These are phyloP conservation scores for Jacaranda copaia DNA, from an alignment of 257 asterid species.

Conservation along the genomic window DNA sequence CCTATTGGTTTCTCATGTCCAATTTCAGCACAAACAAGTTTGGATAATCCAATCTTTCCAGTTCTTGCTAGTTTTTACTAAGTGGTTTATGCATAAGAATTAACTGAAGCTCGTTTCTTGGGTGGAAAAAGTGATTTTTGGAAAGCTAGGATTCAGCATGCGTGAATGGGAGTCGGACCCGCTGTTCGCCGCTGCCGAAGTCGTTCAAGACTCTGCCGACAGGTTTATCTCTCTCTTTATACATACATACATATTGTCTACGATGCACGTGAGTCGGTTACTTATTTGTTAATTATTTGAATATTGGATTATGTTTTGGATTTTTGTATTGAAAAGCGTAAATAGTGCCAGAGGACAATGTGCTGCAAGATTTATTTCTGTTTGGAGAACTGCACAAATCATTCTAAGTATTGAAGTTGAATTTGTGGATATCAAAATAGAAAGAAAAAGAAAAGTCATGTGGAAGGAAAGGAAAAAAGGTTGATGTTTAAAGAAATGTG, in stretches of 20 bases:
- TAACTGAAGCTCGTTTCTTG: background rate
- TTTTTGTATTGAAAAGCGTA: background rate
- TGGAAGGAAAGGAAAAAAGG: background rate
- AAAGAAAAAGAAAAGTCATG: background rate
- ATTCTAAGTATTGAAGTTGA: background rate
- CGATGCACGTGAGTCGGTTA: background rate
- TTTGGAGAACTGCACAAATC: conserved; percentile 3
- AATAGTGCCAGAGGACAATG: background rate
- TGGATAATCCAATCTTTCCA: conserved; percentile 9
- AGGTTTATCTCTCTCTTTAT: conserved; percentile 41
- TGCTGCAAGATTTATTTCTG: background rate
- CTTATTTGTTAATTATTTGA: background rate
- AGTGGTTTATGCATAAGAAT: background rate
- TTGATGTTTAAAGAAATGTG: background rate
- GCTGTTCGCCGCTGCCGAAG: conserved; percentile 54
- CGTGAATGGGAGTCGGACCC: conserved; percentile 59
- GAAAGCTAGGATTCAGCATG: conserved; percentile 32
- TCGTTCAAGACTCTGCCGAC: conserved; percentile 58
- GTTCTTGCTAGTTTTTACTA: background rate
- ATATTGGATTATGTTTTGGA: background rate
- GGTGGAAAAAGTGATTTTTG: background rate
- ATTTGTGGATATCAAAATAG: background rate
- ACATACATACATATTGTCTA: background rate
- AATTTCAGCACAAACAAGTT: background rate
- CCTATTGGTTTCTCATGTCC: background rate